Evolutionary conservation across 1,139 yeast species (phyloP), one percentile per base, ranked within the genome.

Genomic region (Candida sojae): DNA sequence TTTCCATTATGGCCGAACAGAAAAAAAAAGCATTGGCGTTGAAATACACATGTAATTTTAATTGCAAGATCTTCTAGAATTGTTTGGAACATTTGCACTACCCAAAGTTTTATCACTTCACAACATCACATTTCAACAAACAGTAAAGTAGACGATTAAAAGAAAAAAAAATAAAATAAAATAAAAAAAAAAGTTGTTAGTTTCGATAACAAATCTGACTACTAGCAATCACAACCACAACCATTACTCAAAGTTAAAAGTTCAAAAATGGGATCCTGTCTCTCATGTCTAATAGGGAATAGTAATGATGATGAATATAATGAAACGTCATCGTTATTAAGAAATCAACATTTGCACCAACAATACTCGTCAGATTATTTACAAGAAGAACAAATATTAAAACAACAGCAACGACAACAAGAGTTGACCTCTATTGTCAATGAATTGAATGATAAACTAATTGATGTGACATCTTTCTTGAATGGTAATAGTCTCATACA

Each of bases 381-480:
- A 13, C 79, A 75, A 53, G 78, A 75, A 51, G 76, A 71, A 38
- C 64, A 68, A 46, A 48, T 72, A 29, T 56, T 71, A 49, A 73
- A 73, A 54, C 73, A 71, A 50, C 76, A 73, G 53, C 75, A 70
- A 51, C 61, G 80, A 45, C 80, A 75, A 52, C 71, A 67, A 48
- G 80, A 75, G 54, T 63, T 75, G 46, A 69, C 67, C 44, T 57
- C 60, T 38, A 75, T 75, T 25, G 80, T 75, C 45, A 72, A 71
- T 53, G 78, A 74, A 44, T 63, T 75, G 48, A 69, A 70, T 34
- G 79, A 75, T 43, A 72, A 73, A 46, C 62, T 75, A 47, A 75
- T 75, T 17, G 80, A 75, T 54, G 78, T 75, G 9, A 65, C 75
- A 31, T 65, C 78, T 6, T 75, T 75, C 53, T 61, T 73, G 52